Conservation (phyloP, 23 red algal genomes). For the Agarophyton chilense region DNA sequence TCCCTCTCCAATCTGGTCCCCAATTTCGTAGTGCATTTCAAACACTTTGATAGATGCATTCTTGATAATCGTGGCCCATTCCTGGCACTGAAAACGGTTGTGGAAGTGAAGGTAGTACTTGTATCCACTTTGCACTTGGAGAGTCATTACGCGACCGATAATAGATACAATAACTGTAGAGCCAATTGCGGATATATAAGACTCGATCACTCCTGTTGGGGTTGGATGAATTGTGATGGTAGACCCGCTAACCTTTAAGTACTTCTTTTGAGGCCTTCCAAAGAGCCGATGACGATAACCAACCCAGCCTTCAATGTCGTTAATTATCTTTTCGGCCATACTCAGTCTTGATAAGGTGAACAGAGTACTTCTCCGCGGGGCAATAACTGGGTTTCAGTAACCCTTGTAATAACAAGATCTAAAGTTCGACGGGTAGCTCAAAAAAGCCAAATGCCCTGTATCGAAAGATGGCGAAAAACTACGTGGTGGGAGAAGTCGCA, state of each 20-base stretch:
- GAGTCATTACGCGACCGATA: conserved; percentile 3
- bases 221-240: conserved; percentile 11
- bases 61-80: conserved; percentile 23
- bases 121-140: conserved; percentile 11
- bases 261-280: conserved; percentile 15
- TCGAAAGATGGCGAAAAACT: no score
- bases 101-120: conserved; percentile 27
- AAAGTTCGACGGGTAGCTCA: no score
- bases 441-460: no score
- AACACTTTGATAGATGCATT: conserved; percentile 13
- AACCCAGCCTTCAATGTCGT: conserved; percentile 14
- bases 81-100: background rate
- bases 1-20: conserved; percentile 61
- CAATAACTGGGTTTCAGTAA: no score
- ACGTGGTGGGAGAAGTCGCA: no score
- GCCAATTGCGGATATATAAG: background rate
- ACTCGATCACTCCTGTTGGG: background rate
- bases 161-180: background rate
- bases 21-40: conserved; percentile 5
- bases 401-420: no score
- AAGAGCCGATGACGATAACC: conserved; percentile 11
- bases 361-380: no score
- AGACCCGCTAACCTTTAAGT: conserved; percentile 4
- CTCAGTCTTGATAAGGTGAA: background rate
- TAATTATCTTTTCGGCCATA: background rate